A percentile compares a stretch with the other conserved stretches of the same genome.
Conservation (phyloP, 805 yeast genomes). For the Suhomyces pyralidae region DNA sequence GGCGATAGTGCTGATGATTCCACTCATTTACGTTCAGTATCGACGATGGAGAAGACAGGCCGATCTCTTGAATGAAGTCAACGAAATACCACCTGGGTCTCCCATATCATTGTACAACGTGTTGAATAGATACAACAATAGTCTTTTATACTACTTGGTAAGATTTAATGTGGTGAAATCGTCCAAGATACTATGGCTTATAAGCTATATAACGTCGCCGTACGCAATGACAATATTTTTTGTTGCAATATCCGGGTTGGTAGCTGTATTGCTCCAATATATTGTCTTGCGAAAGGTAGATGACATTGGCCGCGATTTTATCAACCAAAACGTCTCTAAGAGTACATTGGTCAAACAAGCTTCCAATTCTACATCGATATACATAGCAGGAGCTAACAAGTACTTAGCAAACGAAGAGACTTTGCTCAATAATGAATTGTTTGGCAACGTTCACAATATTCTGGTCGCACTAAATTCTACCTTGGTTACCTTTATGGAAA, state of each 20-base stretch:
- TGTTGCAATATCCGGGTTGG: constrained; percentile 56
- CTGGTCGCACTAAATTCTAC: constrained; percentile 61
- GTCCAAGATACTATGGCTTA: constrained; percentile 5
- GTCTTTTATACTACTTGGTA: constrained; percentile 4
- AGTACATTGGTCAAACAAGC: neutral
- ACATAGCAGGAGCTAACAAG: constrained; percentile 44
- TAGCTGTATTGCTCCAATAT: constrained; percentile 53
- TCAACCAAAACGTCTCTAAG: neutral
- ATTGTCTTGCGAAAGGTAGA: constrained; percentile 36
- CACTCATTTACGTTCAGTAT: constrained; percentile 44
- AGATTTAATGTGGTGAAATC: neutral
- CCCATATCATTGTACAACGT: constrained; percentile 2
- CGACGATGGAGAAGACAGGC: constrained; percentile 47
- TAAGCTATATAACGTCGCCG: constrained; percentile 47
- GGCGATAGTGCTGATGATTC: constrained; percentile 42
- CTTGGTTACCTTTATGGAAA: constrained; percentile 50
- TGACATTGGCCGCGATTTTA: neutral
- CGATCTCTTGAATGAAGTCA: constrained; percentile 21
- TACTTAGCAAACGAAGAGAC: constrained; percentile 49
- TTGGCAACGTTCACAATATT: constrained; percentile 62
- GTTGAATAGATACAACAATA: constrained; percentile 6
- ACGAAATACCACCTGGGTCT: constrained; percentile 1
- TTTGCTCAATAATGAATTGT: constrained; percentile 57
- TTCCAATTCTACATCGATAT: neutral
- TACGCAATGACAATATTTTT: constrained; percentile 49